These are phyloP conservation scores for Aspergillus cavernicola DNA, from an alignment of 495 filamentous ascomycete species.

Conservation along the genomic window DNA sequence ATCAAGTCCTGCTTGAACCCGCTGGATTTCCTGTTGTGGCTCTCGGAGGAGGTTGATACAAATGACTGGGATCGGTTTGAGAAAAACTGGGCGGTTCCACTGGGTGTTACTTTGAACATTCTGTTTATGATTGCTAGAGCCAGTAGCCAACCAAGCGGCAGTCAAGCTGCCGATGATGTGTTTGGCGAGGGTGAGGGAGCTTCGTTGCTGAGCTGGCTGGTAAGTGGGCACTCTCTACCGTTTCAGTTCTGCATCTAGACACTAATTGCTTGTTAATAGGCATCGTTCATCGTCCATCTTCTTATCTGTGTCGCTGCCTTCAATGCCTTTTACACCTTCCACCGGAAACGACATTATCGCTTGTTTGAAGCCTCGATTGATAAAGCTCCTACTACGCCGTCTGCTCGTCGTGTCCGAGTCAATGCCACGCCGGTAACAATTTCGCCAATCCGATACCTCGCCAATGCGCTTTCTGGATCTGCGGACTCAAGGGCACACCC, in stretches of 20 bases:
- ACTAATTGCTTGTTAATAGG: slow-evolving; percentile 40
- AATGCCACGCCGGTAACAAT: slow-evolving; percentile 77
- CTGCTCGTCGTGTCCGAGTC: slow-evolving; percentile 83
- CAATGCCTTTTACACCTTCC: slow-evolving; percentile 83
- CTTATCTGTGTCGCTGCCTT: slow-evolving; percentile 58
- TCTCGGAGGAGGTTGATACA: slow-evolving; percentile 85
- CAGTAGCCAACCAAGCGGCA: slow-evolving; percentile 52
- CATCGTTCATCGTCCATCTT: slow-evolving; percentile 62
- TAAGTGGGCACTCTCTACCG: slow-evolving; percentile 45
- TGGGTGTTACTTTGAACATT: slow-evolving; percentile 73
- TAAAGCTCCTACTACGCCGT: slow-evolving; percentile 69
- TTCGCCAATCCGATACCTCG: slow-evolving; percentile 76
- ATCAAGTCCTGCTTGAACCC: slow-evolving; percentile 78
- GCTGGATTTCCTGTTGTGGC: slow-evolving; percentile 80
- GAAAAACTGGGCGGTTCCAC: slow-evolving; percentile 65
- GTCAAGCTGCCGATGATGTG: slow-evolving; percentile 65
- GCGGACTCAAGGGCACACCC: slow-evolving; percentile 80
- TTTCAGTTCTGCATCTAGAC: neutral
- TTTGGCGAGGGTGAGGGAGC: slow-evolving; percentile 67
- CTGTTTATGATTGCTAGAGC: slow-evolving; percentile 78
- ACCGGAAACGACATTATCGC: slow-evolving; percentile 79
- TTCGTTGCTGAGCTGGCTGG: slow-evolving; percentile 72
- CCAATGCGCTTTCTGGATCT: slow-evolving; percentile 56
- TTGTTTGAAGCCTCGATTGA: slow-evolving; percentile 86
- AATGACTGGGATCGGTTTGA: slow-evolving; percentile 80